A percentile compares a stretch with the other conserved stretches of the same genome.
Evolutionary conservation across 2,329 filamentous ascomycete species (phyloP).

Genomic region (Nakataea oryzae): DNA sequence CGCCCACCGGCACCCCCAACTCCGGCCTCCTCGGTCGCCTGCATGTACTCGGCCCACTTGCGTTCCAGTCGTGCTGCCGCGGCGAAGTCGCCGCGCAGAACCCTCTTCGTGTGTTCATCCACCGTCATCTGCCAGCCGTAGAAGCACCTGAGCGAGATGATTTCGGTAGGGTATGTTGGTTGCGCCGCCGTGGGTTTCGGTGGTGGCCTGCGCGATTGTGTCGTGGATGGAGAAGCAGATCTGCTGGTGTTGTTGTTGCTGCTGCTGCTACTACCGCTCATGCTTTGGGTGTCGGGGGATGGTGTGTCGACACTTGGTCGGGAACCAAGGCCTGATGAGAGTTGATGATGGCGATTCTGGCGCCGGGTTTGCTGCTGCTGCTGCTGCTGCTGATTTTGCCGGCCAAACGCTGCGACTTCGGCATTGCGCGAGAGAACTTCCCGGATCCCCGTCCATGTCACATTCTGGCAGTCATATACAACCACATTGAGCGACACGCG

Average conservation of each 20-base stretch:
- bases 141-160: constrained; percentile 85
- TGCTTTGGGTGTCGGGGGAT: not conserved
- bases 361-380: too few relatives aligned
- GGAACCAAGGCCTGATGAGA: not conserved
- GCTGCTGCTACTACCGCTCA: not conserved
- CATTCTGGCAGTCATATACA: constrained; percentile 82
- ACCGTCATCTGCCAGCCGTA: constrained; percentile 94
- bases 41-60: constrained; percentile 94
- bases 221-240: constrained; percentile 12
- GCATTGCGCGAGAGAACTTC: constrained; percentile 81
- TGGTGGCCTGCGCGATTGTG: constrained; percentile 10
- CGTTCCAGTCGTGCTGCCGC: constrained; percentile 71
- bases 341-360: not conserved
- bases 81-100: constrained; percentile 64
- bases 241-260: not conserved
- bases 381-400: not conserved
- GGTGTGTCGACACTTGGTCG: not conserved
- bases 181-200: constrained; percentile 8
- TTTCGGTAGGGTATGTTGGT: constrained; percentile 59
- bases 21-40: constrained; percentile 76
- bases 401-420: constrained; percentile 35
- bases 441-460: constrained; percentile 86
- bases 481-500: constrained; percentile 62
- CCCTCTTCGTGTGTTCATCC: constrained; percentile 82
- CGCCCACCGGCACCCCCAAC: constrained; percentile 54